Percentiles rank a stretch among this genome's conserved stretches.
Conservation (phyloP, 345 rosid species). For the rapeseed (Brassica napus) region Da-Ae NC_063443.1:11545501-11546000, state of each 20-base stretch:
- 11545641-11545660: slow-evolving; percentile 15
- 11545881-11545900: slow-evolving; percentile 60
- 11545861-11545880: slow-evolving; percentile 91
- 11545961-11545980: slow-evolving; percentile 73
- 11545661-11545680: slow-evolving; percentile 26
- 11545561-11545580: slow-evolving; percentile 12
- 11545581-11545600: slow-evolving; percentile 34
- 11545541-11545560: slow-evolving; percentile 59
- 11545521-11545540: slow-evolving; percentile 47
- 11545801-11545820: slow-evolving; percentile 2
- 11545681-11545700: slow-evolving; percentile 34
- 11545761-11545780: slow-evolving; percentile 33
- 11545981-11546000: slow-evolving; percentile 60
- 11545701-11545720: slow-evolving; percentile 86
- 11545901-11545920: slow-evolving; percentile 45
- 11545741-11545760: slow-evolving; percentile 50
- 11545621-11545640: slow-evolving; percentile 35
- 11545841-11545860: slow-evolving; percentile 99
- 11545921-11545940: slow-evolving; percentile 53
- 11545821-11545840: slow-evolving; percentile 47
- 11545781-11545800: slow-evolving; percentile 20
- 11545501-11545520: slow-evolving; percentile 40
- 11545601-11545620: slow-evolving; percentile 50
- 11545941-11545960: slow-evolving; percentile 76
- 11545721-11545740: slow-evolving; percentile 45